These are phyloP conservation scores for Suhomyces taliae DNA, from an alignment of 1,139 yeast species.

Conservation along the genomic window DNA sequence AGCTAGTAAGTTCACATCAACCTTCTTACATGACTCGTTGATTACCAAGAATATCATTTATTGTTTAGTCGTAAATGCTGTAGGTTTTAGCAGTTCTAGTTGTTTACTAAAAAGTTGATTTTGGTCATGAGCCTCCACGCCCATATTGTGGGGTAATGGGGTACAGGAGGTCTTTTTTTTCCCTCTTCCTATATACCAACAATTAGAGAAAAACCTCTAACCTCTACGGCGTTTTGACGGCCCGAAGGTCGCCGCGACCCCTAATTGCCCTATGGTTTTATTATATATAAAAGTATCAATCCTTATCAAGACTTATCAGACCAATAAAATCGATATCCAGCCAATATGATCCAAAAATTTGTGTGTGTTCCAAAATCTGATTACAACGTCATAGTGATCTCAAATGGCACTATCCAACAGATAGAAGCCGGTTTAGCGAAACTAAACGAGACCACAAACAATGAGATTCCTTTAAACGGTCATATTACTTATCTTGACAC, in stretches of 20 bases:
- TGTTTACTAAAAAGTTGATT: no score
- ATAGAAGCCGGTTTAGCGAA: constrained; percentile 30
- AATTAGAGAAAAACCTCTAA: not conserved
- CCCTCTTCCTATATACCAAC: not conserved
- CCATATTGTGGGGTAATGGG: not conserved
- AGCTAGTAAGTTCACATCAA: no score
- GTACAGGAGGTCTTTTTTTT: not conserved
- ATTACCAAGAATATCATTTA: not conserved
- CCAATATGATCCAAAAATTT: constrained; percentile 36
- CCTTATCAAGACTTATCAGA: constrained; percentile 16
- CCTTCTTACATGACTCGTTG: no score
- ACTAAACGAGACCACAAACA: constrained; percentile 24
- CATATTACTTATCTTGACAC: constrained; percentile 28
- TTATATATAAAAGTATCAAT: constrained; percentile 6
- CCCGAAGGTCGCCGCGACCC: constrained; percentile 5
- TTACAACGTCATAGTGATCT: constrained; percentile 36
- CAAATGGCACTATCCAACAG: constrained; percentile 37
- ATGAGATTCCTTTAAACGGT: constrained; percentile 29
- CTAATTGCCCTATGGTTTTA: constrained; percentile 8
- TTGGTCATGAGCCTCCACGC: not conserved
- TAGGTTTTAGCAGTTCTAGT: no score
- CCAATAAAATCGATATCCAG: constrained; percentile 15
- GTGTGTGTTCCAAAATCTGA: constrained; percentile 36
- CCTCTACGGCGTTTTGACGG: constrained; percentile 8
- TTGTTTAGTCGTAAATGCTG: not conserved